Evolutionary conservation across 306 rosid genomes (phyloP), one percentile per base, ranked within the genome.

Genomic region (cucumber (Cucumis sativus)): DNA sequence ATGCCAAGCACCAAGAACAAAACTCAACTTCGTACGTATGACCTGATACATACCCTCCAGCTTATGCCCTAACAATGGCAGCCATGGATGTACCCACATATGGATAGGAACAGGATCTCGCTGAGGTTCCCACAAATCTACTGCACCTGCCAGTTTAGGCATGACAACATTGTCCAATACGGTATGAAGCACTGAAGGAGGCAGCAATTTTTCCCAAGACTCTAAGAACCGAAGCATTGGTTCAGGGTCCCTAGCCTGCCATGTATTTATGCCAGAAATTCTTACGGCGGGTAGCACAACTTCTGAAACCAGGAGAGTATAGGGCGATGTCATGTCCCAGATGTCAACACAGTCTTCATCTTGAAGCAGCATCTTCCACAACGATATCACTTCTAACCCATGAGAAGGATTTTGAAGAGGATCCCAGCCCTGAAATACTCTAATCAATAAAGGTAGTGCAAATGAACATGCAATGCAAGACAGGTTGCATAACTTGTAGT

Each of bases 71-170:
- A 95, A 79, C 82, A 87, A 72, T n/a, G 90, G 97, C 37, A 95
- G 85, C 99, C 97, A 95, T 43, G 97, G 97, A 86, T 95, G 99
- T 78, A 95, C 90, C 97, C 97, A 95, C 10, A 87, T 88, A 79
- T 92, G 99, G 78, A 91, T 92, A 72, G 97, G 97, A 86, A 95
- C 88, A 58, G 96, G 89, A 83, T 95, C 96, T 30, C 84, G 96
- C 73, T 88, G 97, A 13, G 98, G 99, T 74, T 95, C 97, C 97
- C 99, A 95, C 40, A 88, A 78, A 71, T 88, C 93, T 21, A 92
- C 99, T 5, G 97, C 99, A 79, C 80, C 87, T 75, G 80, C 82
- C 79, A 95, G 72, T 84, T 92, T 95, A 12, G 99, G 98, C 89
- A 91, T 75, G 81, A 95, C 83, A 67, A 92, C 75, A 49, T 77